Conservation (phyloP, 192 early-diverging fungal species). For the Coemansia sp. region DNA sequence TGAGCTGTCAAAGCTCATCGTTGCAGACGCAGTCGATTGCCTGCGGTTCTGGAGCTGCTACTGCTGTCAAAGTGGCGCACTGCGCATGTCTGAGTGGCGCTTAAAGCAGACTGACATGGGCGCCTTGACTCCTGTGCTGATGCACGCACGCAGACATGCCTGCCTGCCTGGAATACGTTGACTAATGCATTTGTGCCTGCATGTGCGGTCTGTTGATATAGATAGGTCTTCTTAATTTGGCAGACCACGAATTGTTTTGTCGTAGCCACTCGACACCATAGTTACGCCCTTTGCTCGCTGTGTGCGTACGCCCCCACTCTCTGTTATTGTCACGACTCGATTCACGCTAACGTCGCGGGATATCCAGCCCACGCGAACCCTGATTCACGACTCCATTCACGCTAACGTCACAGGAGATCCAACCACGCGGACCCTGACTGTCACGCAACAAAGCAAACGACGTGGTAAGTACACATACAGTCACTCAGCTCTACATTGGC, state of each 20-base stretch:
- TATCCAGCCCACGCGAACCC: not conserved
- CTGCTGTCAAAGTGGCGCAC: not conserved
- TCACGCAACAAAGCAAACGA: conserved; percentile 1
- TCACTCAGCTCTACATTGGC: not conserved
- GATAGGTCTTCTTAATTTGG: conserved; percentile 5
- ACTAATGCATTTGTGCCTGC: conserved; percentile 11
- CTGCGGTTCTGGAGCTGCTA: not conserved
- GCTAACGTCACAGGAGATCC: not conserved
- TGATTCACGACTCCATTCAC: not conserved
- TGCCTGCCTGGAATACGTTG: not conserved
- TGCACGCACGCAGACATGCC: not conserved
- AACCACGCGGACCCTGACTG: not conserved
- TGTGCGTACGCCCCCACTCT: conserved; percentile 7
- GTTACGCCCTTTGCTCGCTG: conserved; percentile 8
- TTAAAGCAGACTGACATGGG: not conserved
- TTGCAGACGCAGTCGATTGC: not conserved
- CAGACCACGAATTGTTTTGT: not conserved
- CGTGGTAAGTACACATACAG: conserved; percentile 1
- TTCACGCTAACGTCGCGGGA: not conserved
- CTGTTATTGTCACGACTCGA: conserved; percentile 1
- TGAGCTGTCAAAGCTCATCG: not conserved
- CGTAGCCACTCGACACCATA: conserved; percentile 12
- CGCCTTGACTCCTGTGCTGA: conserved; percentile 6
- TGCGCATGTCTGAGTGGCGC: conserved; percentile 7
- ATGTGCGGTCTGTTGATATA: conserved; percentile 12